These are phyloP conservation scores for Gracilaria caudata DNA, from an alignment of 23 red algal genomes.

Conservation along the genomic window DNA sequence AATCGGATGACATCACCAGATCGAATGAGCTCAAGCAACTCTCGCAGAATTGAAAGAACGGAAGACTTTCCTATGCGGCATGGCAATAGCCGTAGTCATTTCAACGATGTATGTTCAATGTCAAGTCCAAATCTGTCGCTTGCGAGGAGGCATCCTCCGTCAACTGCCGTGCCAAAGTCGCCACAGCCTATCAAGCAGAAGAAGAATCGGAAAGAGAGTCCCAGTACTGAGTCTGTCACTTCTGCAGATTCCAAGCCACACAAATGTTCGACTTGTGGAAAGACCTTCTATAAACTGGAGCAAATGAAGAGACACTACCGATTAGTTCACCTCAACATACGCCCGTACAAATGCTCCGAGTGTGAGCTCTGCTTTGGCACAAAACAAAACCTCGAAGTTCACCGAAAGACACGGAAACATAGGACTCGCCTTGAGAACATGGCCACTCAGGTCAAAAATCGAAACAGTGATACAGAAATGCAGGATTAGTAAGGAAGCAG, in stretches of 20 bases:
- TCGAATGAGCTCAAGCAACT: slow-evolving; percentile 22
- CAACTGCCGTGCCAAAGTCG: neutral
- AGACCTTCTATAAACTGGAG: slow-evolving; percentile 61
- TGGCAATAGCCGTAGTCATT: neutral
- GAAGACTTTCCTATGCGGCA: slow-evolving; percentile 6
- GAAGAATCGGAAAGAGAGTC: neutral
- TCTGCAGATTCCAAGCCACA: slow-evolving; percentile 45
- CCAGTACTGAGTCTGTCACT: slow-evolving; percentile 6
- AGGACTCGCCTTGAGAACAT: slow-evolving; percentile 1
- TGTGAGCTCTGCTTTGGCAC: slow-evolving; percentile 72
- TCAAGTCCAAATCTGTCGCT: slow-evolving; percentile 20
- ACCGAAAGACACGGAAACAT: slow-evolving; percentile 65
- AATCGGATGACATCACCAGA: neutral
- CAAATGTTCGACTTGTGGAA: slow-evolving; percentile 45
- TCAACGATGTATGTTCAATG: slow-evolving; percentile 7
- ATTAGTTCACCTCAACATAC: slow-evolving; percentile 54
- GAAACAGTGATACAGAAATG: neutral
- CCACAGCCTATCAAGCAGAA: neutral
- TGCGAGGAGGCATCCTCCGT: neutral
- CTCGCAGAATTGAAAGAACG: neutral
- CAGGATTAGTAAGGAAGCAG: neutral
- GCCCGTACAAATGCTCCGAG: slow-evolving; percentile 37
- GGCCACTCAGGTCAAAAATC: neutral
- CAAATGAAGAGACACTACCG: slow-evolving; percentile 69
- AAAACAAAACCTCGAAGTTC: slow-evolving; percentile 74